Percentiles rank a stretch among this genome's conserved stretches.
Evolutionary conservation across 2,329 filamentous ascomycete genomes (phyloP).

Genomic region (Cercospora nicotianae): DNA sequence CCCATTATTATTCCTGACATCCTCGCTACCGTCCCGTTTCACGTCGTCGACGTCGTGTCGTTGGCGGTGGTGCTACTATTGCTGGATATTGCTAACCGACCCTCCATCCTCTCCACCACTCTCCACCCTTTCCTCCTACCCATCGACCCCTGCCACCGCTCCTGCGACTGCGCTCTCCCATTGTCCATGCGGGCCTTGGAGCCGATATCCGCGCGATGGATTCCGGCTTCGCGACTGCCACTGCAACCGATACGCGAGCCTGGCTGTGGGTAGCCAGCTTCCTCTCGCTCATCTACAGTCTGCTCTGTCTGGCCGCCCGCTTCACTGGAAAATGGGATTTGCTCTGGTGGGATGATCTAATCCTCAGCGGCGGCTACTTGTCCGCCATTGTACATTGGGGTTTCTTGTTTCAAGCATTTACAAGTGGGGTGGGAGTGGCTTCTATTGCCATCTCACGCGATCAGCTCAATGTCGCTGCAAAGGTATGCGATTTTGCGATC

Average conservation of each 20-base stretch:
- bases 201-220: conserved; percentile 6
- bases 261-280: conserved; percentile 28
- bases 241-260: conserved; percentile 22
- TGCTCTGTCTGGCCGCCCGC: conserved; percentile 26
- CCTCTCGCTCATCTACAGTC: conserved; percentile 26
- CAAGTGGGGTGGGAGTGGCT: conserved; percentile 20
- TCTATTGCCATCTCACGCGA: conserved; percentile 15
- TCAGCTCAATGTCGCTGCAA: conserved; percentile 11
- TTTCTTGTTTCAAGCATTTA: conserved; percentile 19
- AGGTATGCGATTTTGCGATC: conserved; percentile 11
- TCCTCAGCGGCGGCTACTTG: conserved; percentile 22
- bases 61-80: background rate
- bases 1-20: background rate
- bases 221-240: conserved; percentile 23
- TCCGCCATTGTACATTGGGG: conserved; percentile 24
- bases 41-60: background rate
- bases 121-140: background rate
- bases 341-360: conserved; percentile 28
- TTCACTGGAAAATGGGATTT: conserved; percentile 26
- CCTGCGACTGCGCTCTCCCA: background rate
- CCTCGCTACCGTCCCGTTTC: background rate
- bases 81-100: background rate
- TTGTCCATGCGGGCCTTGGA: conserved; percentile 1
- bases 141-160: conserved; percentile 2
- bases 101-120: background rate